A percentile compares a stretch with the other conserved stretches of the same genome.
phyloP scores from a whole-genome alignment of 2,329 filamentous ascomycete species.

The Exophiala mesophila region DNA sequence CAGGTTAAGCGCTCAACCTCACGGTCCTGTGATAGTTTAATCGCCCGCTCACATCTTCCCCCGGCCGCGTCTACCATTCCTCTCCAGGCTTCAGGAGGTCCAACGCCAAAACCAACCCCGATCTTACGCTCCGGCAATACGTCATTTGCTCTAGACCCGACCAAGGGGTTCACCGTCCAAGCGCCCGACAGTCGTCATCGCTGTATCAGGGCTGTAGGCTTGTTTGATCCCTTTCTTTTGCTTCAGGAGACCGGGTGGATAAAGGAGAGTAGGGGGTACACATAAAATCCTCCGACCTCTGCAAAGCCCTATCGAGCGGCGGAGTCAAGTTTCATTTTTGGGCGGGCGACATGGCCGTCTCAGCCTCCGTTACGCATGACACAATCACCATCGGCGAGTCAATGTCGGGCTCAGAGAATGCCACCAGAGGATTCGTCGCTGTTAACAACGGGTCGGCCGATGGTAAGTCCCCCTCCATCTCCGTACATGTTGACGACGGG shows the following conservation, averaged over 20 bases:
- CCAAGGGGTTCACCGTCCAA: slow-evolving; percentile 3
- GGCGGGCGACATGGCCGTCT: slow-evolving; percentile 4
- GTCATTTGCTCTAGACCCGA: slow-evolving; percentile 6
- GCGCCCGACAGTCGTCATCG: slow-evolving; percentile 10
- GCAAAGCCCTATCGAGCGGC: not conserved
- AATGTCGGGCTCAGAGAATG: slow-evolving; percentile 11
- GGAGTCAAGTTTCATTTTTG: not conserved
- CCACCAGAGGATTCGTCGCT: slow-evolving; percentile 17
- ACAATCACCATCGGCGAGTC: slow-evolving; percentile 6
- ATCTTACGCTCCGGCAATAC: slow-evolving; percentile 4
- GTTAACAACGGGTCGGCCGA: slow-evolving; percentile 14
- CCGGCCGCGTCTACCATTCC: not conserved
- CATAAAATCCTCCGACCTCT: slow-evolving; percentile 6
- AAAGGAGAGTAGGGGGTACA: slow-evolving; percentile 2
- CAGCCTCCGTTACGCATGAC: slow-evolving; percentile 1
- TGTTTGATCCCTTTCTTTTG: slow-evolving; percentile 4
- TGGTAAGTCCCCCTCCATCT: slow-evolving; percentile 8
- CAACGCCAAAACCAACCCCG: not conserved
- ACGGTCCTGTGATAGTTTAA: too few relatives aligned
- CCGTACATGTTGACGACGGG: too few relatives aligned
- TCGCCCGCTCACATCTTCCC: not conserved
- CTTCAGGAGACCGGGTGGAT: slow-evolving; percentile 10
- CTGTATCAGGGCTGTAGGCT: slow-evolving; percentile 9
- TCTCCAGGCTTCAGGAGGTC: not conserved
- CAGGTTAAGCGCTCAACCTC: not conserved